A percentile compares a stretch with the other conserved stretches of the same genome.
Conservation (phyloP, 148 eudicot species). For the Amaranthus cruentus region DNA sequence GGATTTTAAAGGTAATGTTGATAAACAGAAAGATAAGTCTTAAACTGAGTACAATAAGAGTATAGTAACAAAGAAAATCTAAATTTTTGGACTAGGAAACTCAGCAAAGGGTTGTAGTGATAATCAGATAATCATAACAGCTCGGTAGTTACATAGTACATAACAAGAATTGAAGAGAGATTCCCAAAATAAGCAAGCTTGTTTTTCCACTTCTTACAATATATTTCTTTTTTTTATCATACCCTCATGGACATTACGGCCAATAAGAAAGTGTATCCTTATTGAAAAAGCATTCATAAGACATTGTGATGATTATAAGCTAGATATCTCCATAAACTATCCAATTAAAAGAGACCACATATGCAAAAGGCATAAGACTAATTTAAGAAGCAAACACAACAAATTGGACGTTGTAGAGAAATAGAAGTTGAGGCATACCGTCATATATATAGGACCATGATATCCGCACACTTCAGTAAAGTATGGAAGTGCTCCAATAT, state of each 20-base stretch:
- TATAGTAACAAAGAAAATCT: not conserved
- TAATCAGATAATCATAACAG: not conserved
- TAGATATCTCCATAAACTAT: not conserved
- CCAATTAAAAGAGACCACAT: not conserved
- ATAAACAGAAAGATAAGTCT: not conserved
- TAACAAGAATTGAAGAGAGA: not conserved
- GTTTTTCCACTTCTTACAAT: not conserved
- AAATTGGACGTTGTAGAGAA: not conserved
- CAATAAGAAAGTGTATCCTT: not conserved
- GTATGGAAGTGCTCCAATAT: conserved; percentile 87
- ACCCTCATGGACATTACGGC: not conserved
- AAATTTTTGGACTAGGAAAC: not conserved
- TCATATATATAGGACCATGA: conserved; percentile 91
- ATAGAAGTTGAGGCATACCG: conserved; percentile 36
- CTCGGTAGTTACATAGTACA: not conserved
- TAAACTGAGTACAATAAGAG: not conserved
- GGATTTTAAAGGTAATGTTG: not conserved
- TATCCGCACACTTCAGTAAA: conserved; percentile 97
- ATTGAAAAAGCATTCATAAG: not conserved
- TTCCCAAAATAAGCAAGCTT: not conserved
- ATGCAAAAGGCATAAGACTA: not conserved
- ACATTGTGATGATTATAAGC: not conserved
- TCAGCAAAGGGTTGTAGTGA: not conserved
- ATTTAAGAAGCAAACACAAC: not conserved
- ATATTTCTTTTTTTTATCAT: not conserved